Conservation (phyloP, 1,284 basidiomycete species). For the Ustilago curta region DNA sequence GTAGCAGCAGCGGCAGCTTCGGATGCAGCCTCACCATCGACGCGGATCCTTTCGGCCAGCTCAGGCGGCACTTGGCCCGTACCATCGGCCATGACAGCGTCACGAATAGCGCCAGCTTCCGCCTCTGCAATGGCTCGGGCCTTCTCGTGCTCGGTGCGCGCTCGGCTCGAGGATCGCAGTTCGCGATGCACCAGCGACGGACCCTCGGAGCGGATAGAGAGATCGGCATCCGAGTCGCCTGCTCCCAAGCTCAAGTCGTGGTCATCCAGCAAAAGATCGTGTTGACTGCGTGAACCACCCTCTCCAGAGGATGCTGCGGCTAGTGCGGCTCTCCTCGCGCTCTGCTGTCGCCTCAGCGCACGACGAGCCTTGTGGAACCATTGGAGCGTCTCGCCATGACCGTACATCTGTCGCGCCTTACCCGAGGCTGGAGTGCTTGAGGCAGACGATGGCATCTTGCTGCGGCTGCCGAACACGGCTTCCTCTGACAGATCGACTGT, state of each 20-base stretch:
- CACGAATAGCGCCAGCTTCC: slow-evolving; percentile 49
- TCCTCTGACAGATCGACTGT: slow-evolving; percentile 31
- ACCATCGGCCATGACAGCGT: slow-evolving; percentile 55
- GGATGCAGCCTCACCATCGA: slow-evolving; percentile 25
- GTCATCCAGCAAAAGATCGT: slow-evolving; percentile 10
- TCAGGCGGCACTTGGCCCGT: slow-evolving; percentile 38
- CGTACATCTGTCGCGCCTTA: slow-evolving; percentile 30
- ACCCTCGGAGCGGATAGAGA: slow-evolving; percentile 39
- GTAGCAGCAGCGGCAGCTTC: background rate
- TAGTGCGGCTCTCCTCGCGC: slow-evolving; percentile 24
- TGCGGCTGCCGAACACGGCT: slow-evolving; percentile 17
- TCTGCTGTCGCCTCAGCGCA: slow-evolving; percentile 43
- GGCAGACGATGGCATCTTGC: slow-evolving; percentile 13
- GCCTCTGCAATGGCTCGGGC: slow-evolving; percentile 52
- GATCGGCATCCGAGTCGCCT: slow-evolving; percentile 39
- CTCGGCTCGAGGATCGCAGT: slow-evolving; percentile 20
- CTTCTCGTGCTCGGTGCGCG: slow-evolving; percentile 15
- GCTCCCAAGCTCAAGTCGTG: slow-evolving; percentile 19
- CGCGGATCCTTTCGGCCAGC: slow-evolving; percentile 37
- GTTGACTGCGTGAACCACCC: background rate
- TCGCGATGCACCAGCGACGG: slow-evolving; percentile 19
- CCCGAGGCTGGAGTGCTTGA: slow-evolving; percentile 22
- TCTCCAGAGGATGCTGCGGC: slow-evolving; percentile 8
- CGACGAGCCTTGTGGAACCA: slow-evolving; percentile 57
- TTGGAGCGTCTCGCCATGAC: slow-evolving; percentile 47